Conservation (phyloP, 441 rosid species). For the Sinapis alba region DNA sequence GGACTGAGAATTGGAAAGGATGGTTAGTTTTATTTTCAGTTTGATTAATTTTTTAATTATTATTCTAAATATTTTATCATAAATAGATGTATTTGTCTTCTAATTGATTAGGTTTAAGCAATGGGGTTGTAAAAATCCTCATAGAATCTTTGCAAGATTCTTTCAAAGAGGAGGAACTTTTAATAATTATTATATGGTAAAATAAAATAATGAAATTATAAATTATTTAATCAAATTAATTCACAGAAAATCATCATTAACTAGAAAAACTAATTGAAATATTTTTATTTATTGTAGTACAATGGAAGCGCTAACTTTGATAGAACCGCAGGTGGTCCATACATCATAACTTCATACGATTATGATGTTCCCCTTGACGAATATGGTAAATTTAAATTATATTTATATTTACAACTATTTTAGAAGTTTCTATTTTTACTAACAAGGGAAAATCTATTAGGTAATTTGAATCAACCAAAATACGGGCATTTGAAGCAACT, state of each 20-base stretch:
- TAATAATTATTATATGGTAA: slow-evolving; percentile 78
- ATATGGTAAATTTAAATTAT: slow-evolving; percentile 46
- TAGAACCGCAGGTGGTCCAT: slow-evolving; percentile 56
- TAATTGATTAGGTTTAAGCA: slow-evolving; percentile 47
- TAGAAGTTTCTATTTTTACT: background rate
- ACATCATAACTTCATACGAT: slow-evolving; percentile 45
- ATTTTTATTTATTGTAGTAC: background rate
- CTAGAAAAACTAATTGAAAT: background rate
- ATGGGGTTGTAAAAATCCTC: slow-evolving; percentile 50
- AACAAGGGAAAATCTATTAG: slow-evolving; percentile 27
- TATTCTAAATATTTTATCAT: background rate
- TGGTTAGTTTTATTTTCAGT: slow-evolving; percentile 25
- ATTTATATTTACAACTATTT: background rate
- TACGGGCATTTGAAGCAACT: slow-evolving; percentile 40
- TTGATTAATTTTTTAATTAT: background rate
- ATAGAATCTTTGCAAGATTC: slow-evolving; percentile 53
- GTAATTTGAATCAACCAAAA: slow-evolving; percentile 68
- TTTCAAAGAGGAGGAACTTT: slow-evolving; percentile 58
- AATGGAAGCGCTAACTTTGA: slow-evolving; percentile 58
- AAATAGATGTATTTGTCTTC: background rate
- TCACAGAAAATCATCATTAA: background rate
- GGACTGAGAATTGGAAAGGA: slow-evolving; percentile 37
- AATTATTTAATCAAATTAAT: background rate
- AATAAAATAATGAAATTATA: slow-evolving; percentile 41
- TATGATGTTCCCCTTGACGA: slow-evolving; percentile 81